Base-by-base conservation (phyloP, 495 filamentous ascomycete species). In the Penicillium lividum region DNA sequence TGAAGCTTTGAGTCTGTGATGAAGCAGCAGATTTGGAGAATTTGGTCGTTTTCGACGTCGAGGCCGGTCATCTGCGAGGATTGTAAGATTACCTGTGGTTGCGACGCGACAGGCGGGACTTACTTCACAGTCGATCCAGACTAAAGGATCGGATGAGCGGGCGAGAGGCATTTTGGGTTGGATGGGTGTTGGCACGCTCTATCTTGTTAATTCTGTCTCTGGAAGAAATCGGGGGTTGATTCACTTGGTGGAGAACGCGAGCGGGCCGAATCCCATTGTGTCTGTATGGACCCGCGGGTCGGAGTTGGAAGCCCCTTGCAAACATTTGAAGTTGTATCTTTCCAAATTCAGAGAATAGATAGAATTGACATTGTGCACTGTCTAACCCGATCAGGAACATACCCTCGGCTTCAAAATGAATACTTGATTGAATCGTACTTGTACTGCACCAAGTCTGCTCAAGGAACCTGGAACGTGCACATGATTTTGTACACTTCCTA, bases 61-160 rank as follows among this genome's bases (percentile, higher is more conserved):
- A 98, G 85, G 4, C 94, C 94, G 3, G 95, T 97, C 94, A 98
- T 98, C 92, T 97, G 18, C 22, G 22, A 22, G 22, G 22, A 22
- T 22, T 22, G 22, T 22, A 22, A 22, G 22, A 22, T 22, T 22
- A 25, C 38, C 4, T 36, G 53, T 28, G 29, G 27, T 29, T 31
- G 46, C 11, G 28, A 31, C 46, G 25, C 18, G 45, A 11, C 31
- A n/a, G 18, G 43, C 36, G 40, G 6, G 44, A 53, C 74, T 56
- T 72, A 93, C 89, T 79, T 96, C 91, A 69, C 92, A 95, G 70
- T 95, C 91, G 51, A 96, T 91, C 89, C 91, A 94, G 27, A 93
- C 89, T 30, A 94, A 68, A 25, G 89, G 83, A 56, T 85, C 82
- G 40, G 68, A 71, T 9, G 84, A 87, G 40, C 74, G 77, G 57